These are phyloP conservation scores for Scedosporium aurantiacum DNA, from an alignment of 2,329 filamentous ascomycete genomes.

Conservation along the genomic window DNA sequence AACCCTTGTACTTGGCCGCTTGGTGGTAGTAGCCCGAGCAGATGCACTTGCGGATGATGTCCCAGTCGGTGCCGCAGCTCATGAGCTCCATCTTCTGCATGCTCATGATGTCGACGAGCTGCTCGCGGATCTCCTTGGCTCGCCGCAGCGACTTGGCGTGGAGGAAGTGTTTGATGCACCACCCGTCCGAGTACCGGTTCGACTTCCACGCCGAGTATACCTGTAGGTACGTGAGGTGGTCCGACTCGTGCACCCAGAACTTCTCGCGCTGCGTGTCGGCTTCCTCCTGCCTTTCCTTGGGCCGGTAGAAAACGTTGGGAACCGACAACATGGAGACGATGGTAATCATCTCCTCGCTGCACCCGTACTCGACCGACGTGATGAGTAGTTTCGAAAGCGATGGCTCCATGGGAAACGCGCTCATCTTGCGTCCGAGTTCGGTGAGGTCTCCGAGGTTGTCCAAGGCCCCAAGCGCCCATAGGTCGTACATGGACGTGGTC, in stretches of 20 bases:
- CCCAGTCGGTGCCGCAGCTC: slow-evolving; percentile 94
- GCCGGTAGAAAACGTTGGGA: slow-evolving; percentile 91
- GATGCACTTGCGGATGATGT: slow-evolving; percentile 88
- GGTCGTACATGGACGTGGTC: slow-evolving; percentile 89
- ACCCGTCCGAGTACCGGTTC: slow-evolving; percentile 80
- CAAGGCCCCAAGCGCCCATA: slow-evolving; percentile 89
- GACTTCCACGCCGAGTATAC: slow-evolving; percentile 93
- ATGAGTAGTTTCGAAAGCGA: slow-evolving; percentile 91
- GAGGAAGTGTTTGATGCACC: slow-evolving; percentile 88
- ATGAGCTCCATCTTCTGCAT: slow-evolving; percentile 78
- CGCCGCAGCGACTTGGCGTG: slow-evolving; percentile 88
- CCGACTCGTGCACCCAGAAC: slow-evolving; percentile 96
- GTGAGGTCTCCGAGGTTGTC: slow-evolving; percentile 93
- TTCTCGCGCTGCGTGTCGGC: slow-evolving; percentile 92
- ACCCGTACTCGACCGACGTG: slow-evolving; percentile 78
- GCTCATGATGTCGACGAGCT: slow-evolving; percentile 87
- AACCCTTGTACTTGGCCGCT: slow-evolving; percentile 88
- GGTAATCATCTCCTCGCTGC: slow-evolving; percentile 94
- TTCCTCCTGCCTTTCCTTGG: slow-evolving; percentile 93
- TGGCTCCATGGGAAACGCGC: slow-evolving; percentile 95
- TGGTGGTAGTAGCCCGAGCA: slow-evolving; percentile 98
- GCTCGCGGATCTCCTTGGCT: slow-evolving; percentile 88
- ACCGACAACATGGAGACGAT: slow-evolving; percentile 98
- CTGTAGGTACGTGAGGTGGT: slow-evolving; percentile 89
- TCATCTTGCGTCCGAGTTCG: slow-evolving; percentile 80